These are phyloP conservation scores for Verticillium nonalfalfae DNA, from an alignment of 2,329 filamentous ascomycete species.

Conservation along the genomic window DNA sequence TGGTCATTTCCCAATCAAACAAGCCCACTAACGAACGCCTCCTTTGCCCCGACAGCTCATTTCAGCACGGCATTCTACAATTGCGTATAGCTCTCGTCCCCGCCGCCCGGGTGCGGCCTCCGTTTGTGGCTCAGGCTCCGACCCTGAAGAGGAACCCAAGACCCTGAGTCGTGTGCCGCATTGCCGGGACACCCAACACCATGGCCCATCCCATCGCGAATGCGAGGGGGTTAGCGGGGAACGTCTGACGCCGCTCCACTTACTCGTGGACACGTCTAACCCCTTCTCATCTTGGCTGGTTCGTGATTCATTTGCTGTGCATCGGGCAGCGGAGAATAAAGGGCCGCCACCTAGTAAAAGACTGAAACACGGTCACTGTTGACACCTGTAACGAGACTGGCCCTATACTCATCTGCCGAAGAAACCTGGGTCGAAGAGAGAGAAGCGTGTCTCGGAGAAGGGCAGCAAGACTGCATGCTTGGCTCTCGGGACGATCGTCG, in stretches of 20 bases:
- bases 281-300: neutral
- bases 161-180: neutral
- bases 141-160: neutral
- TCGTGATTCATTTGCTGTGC: neutral
- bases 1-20: neutral
- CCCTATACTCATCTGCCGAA: neutral
- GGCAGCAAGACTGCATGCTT: neutral
- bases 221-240: neutral
- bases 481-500: neutral
- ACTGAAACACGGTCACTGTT: neutral
- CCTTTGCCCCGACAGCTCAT: neutral
- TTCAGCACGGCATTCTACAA: neutral
- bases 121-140: neutral
- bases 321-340: neutral
- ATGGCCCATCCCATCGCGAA: neutral
- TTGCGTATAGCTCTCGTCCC: neutral
- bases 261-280: neutral
- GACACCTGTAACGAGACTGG: neutral
- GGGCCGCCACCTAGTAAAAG: neutral
- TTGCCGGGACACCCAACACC: neutral
- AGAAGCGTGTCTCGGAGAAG: neutral
- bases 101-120: neutral
- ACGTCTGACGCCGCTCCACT: neutral
- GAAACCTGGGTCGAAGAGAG: neutral
- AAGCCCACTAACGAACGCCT: neutral